These are phyloP conservation scores for Backusella westeae DNA, from an alignment of 192 early-diverging fungal genomes.

Conservation along the genomic window DNA sequence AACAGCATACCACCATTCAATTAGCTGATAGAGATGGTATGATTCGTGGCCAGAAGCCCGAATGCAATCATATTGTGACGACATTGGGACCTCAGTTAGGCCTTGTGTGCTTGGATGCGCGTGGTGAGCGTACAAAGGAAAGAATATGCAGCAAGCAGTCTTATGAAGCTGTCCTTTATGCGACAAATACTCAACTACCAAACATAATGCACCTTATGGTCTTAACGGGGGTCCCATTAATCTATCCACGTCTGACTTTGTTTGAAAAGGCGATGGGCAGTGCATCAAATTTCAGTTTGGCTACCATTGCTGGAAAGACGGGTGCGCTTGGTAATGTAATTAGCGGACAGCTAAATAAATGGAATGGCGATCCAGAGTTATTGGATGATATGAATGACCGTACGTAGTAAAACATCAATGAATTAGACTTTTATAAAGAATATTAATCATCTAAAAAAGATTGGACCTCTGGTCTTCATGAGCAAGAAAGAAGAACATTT, in stretches of 20 bases:
- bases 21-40: constrained; percentile 31
- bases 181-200: constrained; percentile 35
- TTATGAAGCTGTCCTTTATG: constrained; percentile 56
- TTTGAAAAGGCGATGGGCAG: constrained; percentile 63
- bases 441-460: constrained; percentile 8
- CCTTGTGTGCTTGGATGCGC: constrained; percentile 67
- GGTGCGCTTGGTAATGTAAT: constrained; percentile 16
- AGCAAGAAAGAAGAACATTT: constrained; percentile 62
- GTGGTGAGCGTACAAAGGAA: constrained; percentile 65
- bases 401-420: constrained; percentile 24
- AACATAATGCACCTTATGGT: constrained; percentile 60
- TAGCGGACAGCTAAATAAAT: constrained; percentile 21
- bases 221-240: constrained; percentile 67
- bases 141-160: constrained; percentile 57
- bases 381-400: constrained; percentile 82
- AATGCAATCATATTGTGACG: constrained; percentile 53
- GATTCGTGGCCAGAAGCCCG: constrained; percentile 25
- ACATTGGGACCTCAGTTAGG: constrained; percentile 62
- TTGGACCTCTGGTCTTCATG: constrained; percentile 61
- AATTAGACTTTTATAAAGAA: neutral
- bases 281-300: constrained; percentile 36
- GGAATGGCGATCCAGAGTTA: constrained; percentile 80
- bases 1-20: constrained; percentile 66
- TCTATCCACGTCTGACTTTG: constrained; percentile 67
- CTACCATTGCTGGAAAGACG: constrained; percentile 23